A percentile compares a stretch with the other conserved stretches of the same genome.
These are phyloP conservation scores for Trichopus zeylanicus DNA, from an alignment of 116 monocot species.

Conservation along the genomic window DNA sequence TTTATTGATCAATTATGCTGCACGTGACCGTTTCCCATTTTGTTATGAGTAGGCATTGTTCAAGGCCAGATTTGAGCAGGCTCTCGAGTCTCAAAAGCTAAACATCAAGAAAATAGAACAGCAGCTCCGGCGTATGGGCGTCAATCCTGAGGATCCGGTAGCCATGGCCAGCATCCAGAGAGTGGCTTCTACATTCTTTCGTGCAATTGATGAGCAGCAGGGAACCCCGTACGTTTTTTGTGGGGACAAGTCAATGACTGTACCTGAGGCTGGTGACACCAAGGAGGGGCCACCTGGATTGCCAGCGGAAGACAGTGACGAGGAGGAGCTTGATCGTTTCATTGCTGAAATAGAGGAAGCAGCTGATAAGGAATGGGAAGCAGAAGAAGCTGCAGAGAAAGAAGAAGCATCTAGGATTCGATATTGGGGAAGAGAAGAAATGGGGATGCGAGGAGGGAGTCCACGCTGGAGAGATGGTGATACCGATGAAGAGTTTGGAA, in stretches of 20 bases:
- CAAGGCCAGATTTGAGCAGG: constrained; percentile 99
- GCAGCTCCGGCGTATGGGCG: constrained; percentile 73
- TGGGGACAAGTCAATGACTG: constrained; percentile 25
- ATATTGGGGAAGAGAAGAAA: constrained; percentile 67
- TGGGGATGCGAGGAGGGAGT: constrained; percentile 26
- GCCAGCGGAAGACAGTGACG: constrained; percentile 65
- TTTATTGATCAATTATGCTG: not conserved
- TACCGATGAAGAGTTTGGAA: constrained; percentile 21
- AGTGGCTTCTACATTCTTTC: constrained; percentile 95
- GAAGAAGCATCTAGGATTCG: constrained; percentile 66
- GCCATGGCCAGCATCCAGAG: constrained; percentile 98
- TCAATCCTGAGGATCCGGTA: constrained; percentile 94
- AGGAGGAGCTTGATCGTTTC: constrained; percentile 94
- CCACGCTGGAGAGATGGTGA: constrained; percentile 24
- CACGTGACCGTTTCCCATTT: not conserved
- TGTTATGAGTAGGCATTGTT: constrained; percentile 59
- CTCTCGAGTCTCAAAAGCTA: constrained; percentile 94
- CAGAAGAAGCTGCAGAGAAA: constrained; percentile 85
- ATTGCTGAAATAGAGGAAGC: constrained; percentile 93
- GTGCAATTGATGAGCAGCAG: constrained; percentile 95
- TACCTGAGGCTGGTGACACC: constrained; percentile 7
- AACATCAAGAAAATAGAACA: constrained; percentile 97
- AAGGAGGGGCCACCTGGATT: constrained; percentile 12
- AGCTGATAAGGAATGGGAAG: constrained; percentile 83
- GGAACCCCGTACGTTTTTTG: constrained; percentile 89